Percentiles rank a stretch among this genome's conserved stretches.
Conservation (phyloP, 805 yeast species). For the Candida ficus region DNA sequence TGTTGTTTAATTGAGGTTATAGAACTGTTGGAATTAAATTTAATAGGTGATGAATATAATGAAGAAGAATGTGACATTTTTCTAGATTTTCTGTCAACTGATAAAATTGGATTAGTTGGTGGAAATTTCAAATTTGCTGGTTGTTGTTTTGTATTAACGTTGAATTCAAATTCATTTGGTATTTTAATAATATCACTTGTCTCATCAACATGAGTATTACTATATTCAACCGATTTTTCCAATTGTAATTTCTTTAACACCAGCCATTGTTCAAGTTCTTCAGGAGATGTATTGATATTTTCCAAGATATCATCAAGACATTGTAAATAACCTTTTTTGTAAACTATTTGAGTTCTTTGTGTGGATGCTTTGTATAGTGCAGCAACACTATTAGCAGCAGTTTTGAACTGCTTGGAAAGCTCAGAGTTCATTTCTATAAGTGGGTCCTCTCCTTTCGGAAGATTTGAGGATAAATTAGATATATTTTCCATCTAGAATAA, state of each 20-base stretch:
- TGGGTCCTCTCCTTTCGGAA: conserved; percentile 47
- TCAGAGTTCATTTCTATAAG: conserved; percentile 44
- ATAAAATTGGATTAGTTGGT: conserved; percentile 18
- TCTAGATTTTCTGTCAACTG: conserved; percentile 7
- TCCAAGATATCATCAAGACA: conserved; percentile 53
- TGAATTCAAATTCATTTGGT: conserved; percentile 16
- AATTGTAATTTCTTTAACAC: conserved; percentile 42
- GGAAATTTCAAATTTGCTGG: conserved; percentile 13
- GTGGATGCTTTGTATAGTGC: conserved; percentile 55
- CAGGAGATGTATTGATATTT: background rate
- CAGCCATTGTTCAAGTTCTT: conserved; percentile 50
- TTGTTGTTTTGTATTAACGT: conserved; percentile 9
- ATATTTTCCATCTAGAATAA: conserved; percentile 47
- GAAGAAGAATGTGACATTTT: background rate
- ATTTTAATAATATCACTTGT: background rate
- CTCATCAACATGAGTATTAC: conserved; percentile 2
- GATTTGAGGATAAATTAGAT: conserved; percentile 49
- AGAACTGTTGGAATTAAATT: background rate
- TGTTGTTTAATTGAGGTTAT: background rate
- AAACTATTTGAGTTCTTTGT: conserved; percentile 39
- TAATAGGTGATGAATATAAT: background rate
- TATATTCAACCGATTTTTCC: conserved; percentile 3
- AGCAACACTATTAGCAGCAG: conserved; percentile 69
- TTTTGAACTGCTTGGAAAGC: conserved; percentile 58
- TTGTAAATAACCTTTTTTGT: conserved; percentile 54